Conservation (phyloP, 768 basidiomycete species). For the Suillus hirtellus region DNA sequence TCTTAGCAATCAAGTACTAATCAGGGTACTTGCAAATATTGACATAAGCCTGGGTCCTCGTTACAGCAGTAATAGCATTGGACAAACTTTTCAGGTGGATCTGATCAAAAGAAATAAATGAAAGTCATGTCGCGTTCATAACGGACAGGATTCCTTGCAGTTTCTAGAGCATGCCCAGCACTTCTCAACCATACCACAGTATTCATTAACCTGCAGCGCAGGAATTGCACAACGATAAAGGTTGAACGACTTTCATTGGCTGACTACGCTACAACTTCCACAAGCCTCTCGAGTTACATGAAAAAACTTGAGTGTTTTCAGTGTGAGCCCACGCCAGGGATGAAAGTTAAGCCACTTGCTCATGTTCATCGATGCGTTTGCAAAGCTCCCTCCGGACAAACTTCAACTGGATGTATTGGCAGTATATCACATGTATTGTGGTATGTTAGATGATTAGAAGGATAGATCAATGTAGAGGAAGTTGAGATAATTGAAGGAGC, state of each 20-base stretch:
- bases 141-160: too few relatives aligned
- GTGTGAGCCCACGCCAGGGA: not conserved
- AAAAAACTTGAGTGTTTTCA: too few relatives aligned
- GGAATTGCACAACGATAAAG: too few relatives aligned
- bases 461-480: not conserved
- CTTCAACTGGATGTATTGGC: not conserved
- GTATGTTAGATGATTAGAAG: not conserved
- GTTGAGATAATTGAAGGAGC: not conserved
- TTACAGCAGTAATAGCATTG: not conserved
- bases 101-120: too few relatives aligned
- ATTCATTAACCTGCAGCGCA: too few relatives aligned
- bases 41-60: not conserved
- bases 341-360: not conserved
- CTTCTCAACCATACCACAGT: too few relatives aligned
- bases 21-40: constrained; percentile 1
- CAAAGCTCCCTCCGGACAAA: not conserved
- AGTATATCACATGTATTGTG: not conserved
- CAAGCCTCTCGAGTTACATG: too few relatives aligned
- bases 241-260: too few relatives aligned
- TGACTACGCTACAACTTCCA: too few relatives aligned
- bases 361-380: not conserved
- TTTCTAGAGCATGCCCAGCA: too few relatives aligned
- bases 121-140: too few relatives aligned
- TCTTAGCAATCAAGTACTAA: constrained; percentile 20
- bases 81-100: too few relatives aligned